Conservation (phyloP, 106 monocot genomes). For the Amphibolis antarctica region DNA sequence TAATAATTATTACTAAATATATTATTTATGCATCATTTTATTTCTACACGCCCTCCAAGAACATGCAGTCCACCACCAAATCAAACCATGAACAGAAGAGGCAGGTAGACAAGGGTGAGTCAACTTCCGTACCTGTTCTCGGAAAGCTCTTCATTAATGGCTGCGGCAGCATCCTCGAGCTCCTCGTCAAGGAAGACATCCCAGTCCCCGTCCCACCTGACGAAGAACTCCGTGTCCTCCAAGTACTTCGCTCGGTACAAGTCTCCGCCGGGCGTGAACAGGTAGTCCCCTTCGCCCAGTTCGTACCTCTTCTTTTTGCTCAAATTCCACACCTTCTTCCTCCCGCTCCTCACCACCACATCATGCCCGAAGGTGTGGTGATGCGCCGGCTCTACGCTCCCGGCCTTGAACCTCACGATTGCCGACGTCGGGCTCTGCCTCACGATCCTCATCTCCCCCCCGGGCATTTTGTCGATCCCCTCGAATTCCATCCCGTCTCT, state of each 20-base stretch:
- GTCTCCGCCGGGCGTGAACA: conserved; percentile 75
- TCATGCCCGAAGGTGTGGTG: conserved; percentile 87
- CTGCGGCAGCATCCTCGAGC: conserved; percentile 36
- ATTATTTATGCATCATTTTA: too few relatives aligned
- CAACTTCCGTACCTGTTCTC: too few relatives aligned
- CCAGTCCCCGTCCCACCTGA: conserved; percentile 88
- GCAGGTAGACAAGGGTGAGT: too few relatives aligned
- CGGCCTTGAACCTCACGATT: conserved; percentile 57
- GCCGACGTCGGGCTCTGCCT: conserved; percentile 77
- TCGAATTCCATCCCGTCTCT: conserved; percentile 60
- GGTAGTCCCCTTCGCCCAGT: conserved; percentile 53
- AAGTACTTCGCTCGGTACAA: conserved; percentile 80
- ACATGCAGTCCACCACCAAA: too few relatives aligned
- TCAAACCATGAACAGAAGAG: too few relatives aligned
- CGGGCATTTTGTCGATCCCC: conserved; percentile 71
- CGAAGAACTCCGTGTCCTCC: conserved; percentile 89
- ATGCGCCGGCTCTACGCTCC: conserved; percentile 84
- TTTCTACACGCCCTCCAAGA: too few relatives aligned
- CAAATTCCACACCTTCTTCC: conserved; percentile 85
- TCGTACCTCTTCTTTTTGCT: conserved; percentile 57
- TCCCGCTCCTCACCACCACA: conserved; percentile 67
- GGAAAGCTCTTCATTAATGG: conserved; percentile 26
- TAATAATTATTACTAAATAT: too few relatives aligned
- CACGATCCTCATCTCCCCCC: conserved; percentile 80
- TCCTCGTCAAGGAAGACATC: conserved; percentile 87